Percentiles rank a stretch among this genome's conserved stretches.
phyloP scores from a whole-genome alignment of 257 asterid species.

The Penstemon davidsonii region DNA sequence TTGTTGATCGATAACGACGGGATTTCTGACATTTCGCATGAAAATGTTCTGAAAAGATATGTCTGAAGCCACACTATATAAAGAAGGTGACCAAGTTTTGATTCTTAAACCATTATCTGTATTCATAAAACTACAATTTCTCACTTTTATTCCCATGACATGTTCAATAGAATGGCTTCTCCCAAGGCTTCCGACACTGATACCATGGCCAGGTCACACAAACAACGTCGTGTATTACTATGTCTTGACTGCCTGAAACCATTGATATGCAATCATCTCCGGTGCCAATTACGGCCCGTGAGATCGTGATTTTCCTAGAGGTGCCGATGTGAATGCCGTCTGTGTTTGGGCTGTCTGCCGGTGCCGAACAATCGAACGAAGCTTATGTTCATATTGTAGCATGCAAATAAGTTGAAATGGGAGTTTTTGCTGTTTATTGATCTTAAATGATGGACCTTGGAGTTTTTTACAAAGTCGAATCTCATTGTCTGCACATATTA shows the following conservation, averaged over 20 bases:
- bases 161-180: conserved; percentile 27
- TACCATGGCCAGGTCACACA: conserved; percentile 89
- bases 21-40: conserved; percentile 54
- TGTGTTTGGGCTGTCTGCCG: conserved; percentile 65
- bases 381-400: conserved; percentile 45
- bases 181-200: conserved; percentile 73
- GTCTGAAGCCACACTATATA: conserved; percentile 38
- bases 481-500: conserved; percentile 49
- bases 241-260: conserved; percentile 55
- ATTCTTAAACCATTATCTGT: conserved; percentile 69
- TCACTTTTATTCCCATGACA: conserved; percentile 40
- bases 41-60: conserved; percentile 43
- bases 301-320: conserved; percentile 44
- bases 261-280: conserved; percentile 74
- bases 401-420: conserved; percentile 61
- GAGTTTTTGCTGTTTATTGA: conserved; percentile 72
- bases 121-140: conserved; percentile 43
- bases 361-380: conserved; percentile 47
- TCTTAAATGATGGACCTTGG: conserved; percentile 42
- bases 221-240: conserved; percentile 36
- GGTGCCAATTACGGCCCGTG: conserved; percentile 43
- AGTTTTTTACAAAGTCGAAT: conserved; percentile 56
- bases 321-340: conserved; percentile 67
- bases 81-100: conserved; percentile 66
- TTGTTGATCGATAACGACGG: conserved; percentile 64